Evolutionary conservation across 176 grass and related monocot genomes (phyloP), one percentile per base, ranked within the genome.

Genomic region (Oryza glaberrima): DNA sequence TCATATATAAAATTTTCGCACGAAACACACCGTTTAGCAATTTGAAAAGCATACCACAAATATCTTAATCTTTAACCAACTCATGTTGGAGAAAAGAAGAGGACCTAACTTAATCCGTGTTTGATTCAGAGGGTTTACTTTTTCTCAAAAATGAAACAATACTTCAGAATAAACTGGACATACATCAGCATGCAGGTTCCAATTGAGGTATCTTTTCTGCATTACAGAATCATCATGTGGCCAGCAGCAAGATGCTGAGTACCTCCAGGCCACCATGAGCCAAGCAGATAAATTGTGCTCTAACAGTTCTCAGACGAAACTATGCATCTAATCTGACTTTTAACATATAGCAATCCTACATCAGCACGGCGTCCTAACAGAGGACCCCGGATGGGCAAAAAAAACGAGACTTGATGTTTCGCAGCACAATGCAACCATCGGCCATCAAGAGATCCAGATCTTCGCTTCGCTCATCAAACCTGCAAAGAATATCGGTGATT

Each of bases 241-340:
- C 15, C 46, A 9, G 49, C 78, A 80, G 65, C 78, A 69, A 69
- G 64, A 48, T 35, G 44, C 78, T 80, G 65, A 13, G 41, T 4
- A 13, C 23, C 46, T 52, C 6, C 11, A 9, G 11, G 70, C 54
- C 16, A n/a, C 19, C 17, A 60, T 60, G 19, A 52, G 6, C 36
- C 16, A 48, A 6, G 4, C 40, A 49, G 19, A 79, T 15, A 22
- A 65, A 63, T 45, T 40, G 12, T 77, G 54, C 34, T 32, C 2
- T 32, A 30, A 44, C 19, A n/a, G 54, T 60, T 20, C 2, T 56
- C 52, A 20, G 52, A 56, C 3, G 1, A 51, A 19, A 4, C 46
- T 26, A 48, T 23, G 11, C 11, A 9, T 3, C 11, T 1, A 43
- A 64, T 40, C 9, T 26, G 7, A 64, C 36, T 28, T 44, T 7